A percentile compares a stretch with the other conserved stretches of the same genome.
phyloP scores from a whole-genome alignment of 768 basidiomycete species.

The Leucosporidium scottii region DNA sequence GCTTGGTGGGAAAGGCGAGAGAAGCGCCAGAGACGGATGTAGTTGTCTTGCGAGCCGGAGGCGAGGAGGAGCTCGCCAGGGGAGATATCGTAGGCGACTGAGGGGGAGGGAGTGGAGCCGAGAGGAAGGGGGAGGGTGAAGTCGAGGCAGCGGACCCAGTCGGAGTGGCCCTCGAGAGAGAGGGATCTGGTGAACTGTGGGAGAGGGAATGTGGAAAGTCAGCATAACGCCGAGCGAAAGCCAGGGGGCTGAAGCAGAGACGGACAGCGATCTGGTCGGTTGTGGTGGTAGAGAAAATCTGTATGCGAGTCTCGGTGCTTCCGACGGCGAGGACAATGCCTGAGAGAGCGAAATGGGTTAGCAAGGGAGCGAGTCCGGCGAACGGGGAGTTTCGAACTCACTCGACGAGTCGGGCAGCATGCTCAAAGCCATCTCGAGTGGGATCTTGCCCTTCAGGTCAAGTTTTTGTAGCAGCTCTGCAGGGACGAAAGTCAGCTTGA shows the following conservation, averaged over 20 bases:
- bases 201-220: constrained; percentile 43
- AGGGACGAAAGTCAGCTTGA: constrained; percentile 8
- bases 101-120: background rate
- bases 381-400: constrained; percentile 40
- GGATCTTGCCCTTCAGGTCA: constrained; percentile 60
- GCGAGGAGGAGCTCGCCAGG: constrained; percentile 64
- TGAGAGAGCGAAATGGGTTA: constrained; percentile 38
- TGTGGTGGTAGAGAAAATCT: constrained; percentile 66
- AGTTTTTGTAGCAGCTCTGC: constrained; percentile 52
- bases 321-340: constrained; percentile 66
- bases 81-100: constrained; percentile 30
- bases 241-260: constrained; percentile 57
- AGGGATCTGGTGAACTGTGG: constrained; percentile 20
- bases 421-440: constrained; percentile 61
- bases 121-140: constrained; percentile 48
- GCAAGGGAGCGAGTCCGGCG: constrained; percentile 6
- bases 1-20: constrained; percentile 47
- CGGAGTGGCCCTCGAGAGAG: constrained; percentile 66
- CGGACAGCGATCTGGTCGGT: constrained; percentile 46
- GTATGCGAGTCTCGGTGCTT: constrained; percentile 71
- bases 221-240: constrained; percentile 31
- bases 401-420: constrained; percentile 63
- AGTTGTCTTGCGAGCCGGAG: constrained; percentile 90
- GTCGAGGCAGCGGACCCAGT: constrained; percentile 81
- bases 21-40: constrained; percentile 87